Base-by-base conservation (phyloP, 192 early-diverging fungal species). In the Pilaira anomala region DNA sequence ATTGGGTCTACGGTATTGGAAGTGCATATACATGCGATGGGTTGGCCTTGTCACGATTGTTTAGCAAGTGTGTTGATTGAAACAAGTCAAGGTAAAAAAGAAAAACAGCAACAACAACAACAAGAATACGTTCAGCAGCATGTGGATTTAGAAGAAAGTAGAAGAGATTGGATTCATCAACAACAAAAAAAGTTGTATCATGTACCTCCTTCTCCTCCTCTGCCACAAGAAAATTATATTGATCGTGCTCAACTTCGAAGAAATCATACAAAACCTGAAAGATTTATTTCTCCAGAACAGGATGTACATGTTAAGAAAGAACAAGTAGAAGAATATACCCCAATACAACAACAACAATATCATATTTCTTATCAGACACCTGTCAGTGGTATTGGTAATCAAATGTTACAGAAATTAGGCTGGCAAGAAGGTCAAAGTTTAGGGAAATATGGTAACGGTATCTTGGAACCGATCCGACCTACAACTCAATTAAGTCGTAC, bases 381-480 rank as follows among this genome's bases (percentile, higher is more conserved):
- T 21, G 75, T 77, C 0, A 73, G 83, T n/a, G 88, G 88, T 51
- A 82, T 78, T 16, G 88, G 88, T 0, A 82, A 77, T 30, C 67
- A 72, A 4, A 57, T 90, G 54, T 60, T 90, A 54, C 76, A 80
- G 40, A 83, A 79, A 22, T 81, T 88, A 81, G 88, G 88, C 0
- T 90, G 88, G 88, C 83, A 82, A 49, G 82, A 85, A 62, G 88
- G 86, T 6, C 73, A 81, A 51, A 81, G 80, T 1, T 63, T 87
- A n/a, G 86, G 86, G 9, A 63, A 52, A 33, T 19, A 48, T 24
- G 48, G 49, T 7, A 14, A 48, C 12, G 62, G 62, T 16, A 63
- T 63, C 16, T 24, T 52, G 21, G 62, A 52, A 19, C 62, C 62
- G 7, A 63, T 63, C 4, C 30, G 18, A 39, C 48, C 49, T 26